A percentile compares a stretch with the other conserved stretches of the same genome.
Evolutionary conservation across 1,284 basidiomycete genomes (phyloP).

Genomic region (Bjerkandera adusta): DNA sequence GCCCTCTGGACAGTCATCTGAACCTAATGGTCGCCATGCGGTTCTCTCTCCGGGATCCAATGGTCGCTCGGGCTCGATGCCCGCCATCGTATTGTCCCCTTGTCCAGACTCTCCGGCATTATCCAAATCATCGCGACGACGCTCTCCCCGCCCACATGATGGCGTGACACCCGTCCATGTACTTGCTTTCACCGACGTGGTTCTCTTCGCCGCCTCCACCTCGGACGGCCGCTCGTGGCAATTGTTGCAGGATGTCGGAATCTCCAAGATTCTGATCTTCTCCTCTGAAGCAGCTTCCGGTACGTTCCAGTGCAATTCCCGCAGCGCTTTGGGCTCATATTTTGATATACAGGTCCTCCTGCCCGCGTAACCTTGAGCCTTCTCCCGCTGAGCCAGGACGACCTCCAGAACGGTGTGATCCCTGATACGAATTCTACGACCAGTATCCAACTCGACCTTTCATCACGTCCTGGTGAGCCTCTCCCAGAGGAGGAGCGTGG

Average conservation of each 20-base stretch:
- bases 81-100: conserved; percentile 11
- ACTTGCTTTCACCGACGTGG: conserved; percentile 70
- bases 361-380: conserved; percentile 47
- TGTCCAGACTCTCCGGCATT: conserved; percentile 5
- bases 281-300: conserved; percentile 28
- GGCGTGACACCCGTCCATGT: conserved; percentile 36
- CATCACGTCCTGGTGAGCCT: conserved; percentile 9
- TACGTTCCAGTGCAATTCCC: not conserved
- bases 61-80: not conserved
- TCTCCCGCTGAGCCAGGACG: conserved; percentile 43
- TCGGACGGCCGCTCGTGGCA: not conserved
- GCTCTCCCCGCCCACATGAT: not conserved
- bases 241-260: conserved; percentile 50
- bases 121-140: not conserved
- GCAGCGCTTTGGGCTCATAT: too few species aligned
- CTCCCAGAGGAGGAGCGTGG: conserved; percentile 17
- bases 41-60: not conserved
- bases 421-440: conserved; percentile 41
- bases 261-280: conserved; percentile 54
- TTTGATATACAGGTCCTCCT: not conserved
- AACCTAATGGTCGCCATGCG: not conserved
- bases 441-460: conserved; percentile 33
- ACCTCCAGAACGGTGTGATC: conserved; percentile 39
- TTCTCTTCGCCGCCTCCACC: conserved; percentile 35
- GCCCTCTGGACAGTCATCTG: not conserved